Conservation (phyloP, 2,329 filamentous ascomycete genomes). For the Colletotrichum caudatum region DNA sequence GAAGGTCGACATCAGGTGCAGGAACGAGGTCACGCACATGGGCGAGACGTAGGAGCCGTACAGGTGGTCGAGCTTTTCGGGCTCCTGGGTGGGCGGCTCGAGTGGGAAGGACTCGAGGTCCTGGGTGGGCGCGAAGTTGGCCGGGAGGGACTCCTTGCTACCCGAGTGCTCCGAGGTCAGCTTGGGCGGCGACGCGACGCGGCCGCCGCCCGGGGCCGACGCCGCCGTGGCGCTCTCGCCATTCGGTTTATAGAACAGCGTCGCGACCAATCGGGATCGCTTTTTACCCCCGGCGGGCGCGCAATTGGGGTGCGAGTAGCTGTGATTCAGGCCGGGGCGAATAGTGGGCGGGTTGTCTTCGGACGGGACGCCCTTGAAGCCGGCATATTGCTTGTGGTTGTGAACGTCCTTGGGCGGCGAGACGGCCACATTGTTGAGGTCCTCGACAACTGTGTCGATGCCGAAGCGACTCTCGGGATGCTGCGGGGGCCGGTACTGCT, state of each 20-base stretch:
- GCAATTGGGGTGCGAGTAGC: slow-evolving; percentile 73
- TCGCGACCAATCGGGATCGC: slow-evolving; percentile 69
- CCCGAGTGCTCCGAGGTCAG: slow-evolving; percentile 50
- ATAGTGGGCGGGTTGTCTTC: slow-evolving; percentile 69
- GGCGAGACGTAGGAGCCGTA: slow-evolving; percentile 76
- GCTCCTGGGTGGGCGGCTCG: slow-evolving; percentile 67
- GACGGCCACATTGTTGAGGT: slow-evolving; percentile 56
- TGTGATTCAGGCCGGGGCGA: slow-evolving; percentile 72
- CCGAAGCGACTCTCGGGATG: slow-evolving; percentile 68
- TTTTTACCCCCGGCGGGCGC: slow-evolving; percentile 62
- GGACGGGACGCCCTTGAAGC: slow-evolving; percentile 72
- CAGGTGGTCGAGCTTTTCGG: slow-evolving; percentile 72
- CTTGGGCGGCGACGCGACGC: slow-evolving; percentile 52
- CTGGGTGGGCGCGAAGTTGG: slow-evolving; percentile 70
- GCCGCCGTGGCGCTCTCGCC: slow-evolving; percentile 37
- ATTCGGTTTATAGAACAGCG: slow-evolving; percentile 71
- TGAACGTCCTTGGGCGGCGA: slow-evolving; percentile 47
- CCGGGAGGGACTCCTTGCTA: slow-evolving; percentile 57
- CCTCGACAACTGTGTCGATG: slow-evolving; percentile 75
- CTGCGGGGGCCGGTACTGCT: slow-evolving; percentile 70
- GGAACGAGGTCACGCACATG: slow-evolving; percentile 73
- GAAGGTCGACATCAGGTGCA: slow-evolving; percentile 74
- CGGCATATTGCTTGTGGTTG: slow-evolving; percentile 54
- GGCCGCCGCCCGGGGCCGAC: slow-evolving; percentile 40
- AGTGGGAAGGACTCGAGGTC: slow-evolving; percentile 70